Evolutionary conservation across 352 stramenopile genomes (phyloP), one percentile per base, ranked within the genome.

Genomic region (Discostella stelligera): DNA sequence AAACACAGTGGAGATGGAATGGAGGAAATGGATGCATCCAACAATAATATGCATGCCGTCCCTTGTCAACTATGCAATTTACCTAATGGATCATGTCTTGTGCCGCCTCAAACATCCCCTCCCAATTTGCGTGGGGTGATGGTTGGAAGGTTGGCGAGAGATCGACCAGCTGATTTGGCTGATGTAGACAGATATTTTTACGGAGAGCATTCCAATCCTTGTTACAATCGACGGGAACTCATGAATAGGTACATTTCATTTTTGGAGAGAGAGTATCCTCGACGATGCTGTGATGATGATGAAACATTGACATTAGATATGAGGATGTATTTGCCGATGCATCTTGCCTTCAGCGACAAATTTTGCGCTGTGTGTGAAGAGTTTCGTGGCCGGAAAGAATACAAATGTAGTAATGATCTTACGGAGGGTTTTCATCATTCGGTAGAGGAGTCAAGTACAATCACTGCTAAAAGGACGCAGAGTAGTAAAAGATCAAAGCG

Each of bases 171-270:
- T 14, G 65, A 84, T 16, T 80, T 92, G 49, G 63, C 66, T 21
- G 84, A 90, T 64, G 72, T 88, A n/a, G 86, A 92, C 79, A 79
- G 82, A 54, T 90, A 85, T 66, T 91, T 89, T 64, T 92, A 89
- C 59, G 86, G 86, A 49, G 74, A 89, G 54, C 0, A n/a, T 20
- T 68, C 37, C 16, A 92, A 92, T 80, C 86, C 86, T n/a, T 90
- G 82, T 60, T 55, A 67, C 30, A 91, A 82, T 79, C 77, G 86
- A 54, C 60, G 82, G 16, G 61, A 90, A 25, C 72, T 90, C 0
- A 70, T 92, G 54, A 61, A 86, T 48, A 80, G 80, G 52, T 92
- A 92, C 55, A 83, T 79, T 65, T 14, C 49, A 10, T 92, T 89
- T 56, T 64, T 92, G 50, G 77, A 90, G 46, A 70, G 71, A 66